A percentile compares a stretch with the other conserved stretches of the same genome.
Evolutionary conservation across 2,329 filamentous ascomycete genomes (phyloP).

Genomic region (Xylariales sp.): DNA sequence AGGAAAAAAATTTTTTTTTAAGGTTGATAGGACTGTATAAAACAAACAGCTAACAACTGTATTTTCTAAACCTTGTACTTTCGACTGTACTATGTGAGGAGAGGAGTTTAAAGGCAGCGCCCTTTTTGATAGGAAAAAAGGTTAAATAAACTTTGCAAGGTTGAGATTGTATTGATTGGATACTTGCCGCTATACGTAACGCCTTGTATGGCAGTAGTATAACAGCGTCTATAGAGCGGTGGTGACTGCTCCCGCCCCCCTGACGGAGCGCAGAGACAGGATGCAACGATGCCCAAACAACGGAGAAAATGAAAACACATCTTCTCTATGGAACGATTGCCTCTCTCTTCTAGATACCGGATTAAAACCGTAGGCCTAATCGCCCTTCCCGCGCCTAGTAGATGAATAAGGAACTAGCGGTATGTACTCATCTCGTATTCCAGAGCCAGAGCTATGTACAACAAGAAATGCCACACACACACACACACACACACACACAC

Average conservation of each 20-base stretch:
- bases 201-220: constrained; percentile 12
- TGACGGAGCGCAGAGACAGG: constrained; percentile 15
- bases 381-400: constrained; percentile 6
- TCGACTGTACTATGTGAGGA: too few species aligned
- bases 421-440: constrained; percentile 19
- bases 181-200: constrained; percentile 12
- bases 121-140: too few species aligned
- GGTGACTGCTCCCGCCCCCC: constrained; percentile 12
- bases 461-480: constrained; percentile 12
- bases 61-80: too few species aligned
- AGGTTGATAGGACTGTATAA: too few species aligned
- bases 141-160: constrained; percentile 5
- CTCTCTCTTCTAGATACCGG: constrained; percentile 40
- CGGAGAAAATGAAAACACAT: constrained; percentile 15
- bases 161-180: constrained; percentile 36
- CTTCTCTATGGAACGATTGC: constrained; percentile 24
- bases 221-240: constrained; percentile 30
- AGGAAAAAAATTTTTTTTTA: background rate
- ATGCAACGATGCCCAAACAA: constrained; percentile 35
- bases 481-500: constrained; percentile 12
- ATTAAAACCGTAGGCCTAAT: constrained; percentile 39
- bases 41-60: too few species aligned
- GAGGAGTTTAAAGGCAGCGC: too few species aligned
- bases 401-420: constrained; percentile 11
- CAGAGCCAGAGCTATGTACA: constrained; percentile 34